These are phyloP conservation scores for Elsinoe fawcettii DNA, from an alignment of 2,329 filamentous ascomycete genomes.

Conservation along the genomic window DNA sequence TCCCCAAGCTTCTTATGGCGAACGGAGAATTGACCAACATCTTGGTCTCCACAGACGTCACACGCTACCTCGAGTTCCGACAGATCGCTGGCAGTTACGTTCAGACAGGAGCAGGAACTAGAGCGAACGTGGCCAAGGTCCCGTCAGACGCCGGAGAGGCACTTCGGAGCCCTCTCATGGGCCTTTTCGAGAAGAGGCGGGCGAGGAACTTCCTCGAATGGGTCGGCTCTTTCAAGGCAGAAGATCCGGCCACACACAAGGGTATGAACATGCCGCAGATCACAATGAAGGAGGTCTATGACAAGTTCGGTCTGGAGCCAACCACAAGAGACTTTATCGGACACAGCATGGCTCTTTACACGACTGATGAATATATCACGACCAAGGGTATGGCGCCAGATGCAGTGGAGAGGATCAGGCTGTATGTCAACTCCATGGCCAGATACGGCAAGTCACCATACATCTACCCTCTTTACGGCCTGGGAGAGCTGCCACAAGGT, in stretches of 20 bases:
- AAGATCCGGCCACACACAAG: slow-evolving; percentile 80
- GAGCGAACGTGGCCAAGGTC: slow-evolving; percentile 92
- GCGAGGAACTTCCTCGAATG: slow-evolving; percentile 96
- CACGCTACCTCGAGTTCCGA: slow-evolving; percentile 47
- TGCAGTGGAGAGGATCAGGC: slow-evolving; percentile 80
- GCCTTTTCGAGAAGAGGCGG: slow-evolving; percentile 92
- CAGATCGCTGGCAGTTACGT: slow-evolving; percentile 89
- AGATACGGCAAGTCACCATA: slow-evolving; percentile 98
- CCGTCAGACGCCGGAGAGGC: slow-evolving; percentile 88
- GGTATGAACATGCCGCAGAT: slow-evolving; percentile 68
- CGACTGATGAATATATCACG: slow-evolving; percentile 79
- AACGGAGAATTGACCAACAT: slow-evolving; percentile 98
- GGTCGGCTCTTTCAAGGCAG: slow-evolving; percentile 77
- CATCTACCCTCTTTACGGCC: slow-evolving; percentile 97
- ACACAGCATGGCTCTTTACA: slow-evolving; percentile 95
- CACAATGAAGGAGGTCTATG: slow-evolving; percentile 98
- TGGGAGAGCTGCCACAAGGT: slow-evolving; percentile 93
- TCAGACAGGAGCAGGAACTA: slow-evolving; percentile 73
- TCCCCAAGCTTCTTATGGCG: slow-evolving; percentile 97
- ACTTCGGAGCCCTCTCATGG: slow-evolving; percentile 88
- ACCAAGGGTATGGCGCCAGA: slow-evolving; percentile 67
- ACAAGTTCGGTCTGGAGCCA: slow-evolving; percentile 90
- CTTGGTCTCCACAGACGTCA: slow-evolving; percentile 81
- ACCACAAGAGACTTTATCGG: slow-evolving; percentile 92
- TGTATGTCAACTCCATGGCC: slow-evolving; percentile 96